Base-by-base conservation (phyloP, 768 basidiomycete species). In the Lactarius psammicola region DNA sequence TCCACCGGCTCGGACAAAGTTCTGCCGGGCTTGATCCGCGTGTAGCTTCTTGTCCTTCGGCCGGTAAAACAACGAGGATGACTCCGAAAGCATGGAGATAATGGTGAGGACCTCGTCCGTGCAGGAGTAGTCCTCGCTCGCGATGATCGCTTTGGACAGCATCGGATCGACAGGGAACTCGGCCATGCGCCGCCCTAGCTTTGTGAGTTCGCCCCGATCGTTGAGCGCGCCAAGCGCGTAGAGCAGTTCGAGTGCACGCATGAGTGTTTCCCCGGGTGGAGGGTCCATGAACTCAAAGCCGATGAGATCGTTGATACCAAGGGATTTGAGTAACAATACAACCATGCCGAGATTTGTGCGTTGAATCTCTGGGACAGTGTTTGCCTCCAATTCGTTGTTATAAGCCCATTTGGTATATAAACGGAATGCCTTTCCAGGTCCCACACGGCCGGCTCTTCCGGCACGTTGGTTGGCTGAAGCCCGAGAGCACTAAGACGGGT, bases 141-240 rank as follows among this genome's bases (percentile, higher is more conserved):
- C 90, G 67, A 99, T 94, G 74, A 99, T 96, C 6, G 90, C 88
- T 76, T 98, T 98, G 28, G 92, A 94, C 71, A 99, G 78, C 90
- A 97, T 97, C 8, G 97, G 97, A 73, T 99, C 97, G 23, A 98
- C 94, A 11, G 95, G 97, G 78, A 99, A 98, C 75, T 99, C 97
- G 0, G 96, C 95, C 97, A 99, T 98, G 61, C 95, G 80, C 65
- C 97, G 83, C 2, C 97, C 97, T 40, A 98, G 84, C 72, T 98
- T 94, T n/a, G 97, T 99, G 68, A 99, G 76, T 75, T 99, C 97
- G 8, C 97, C 97, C 62, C 91, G 82, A 75, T 98, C 95, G 74
- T 98, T 98, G 67, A 99, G 81, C 0, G 97, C 95, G 33, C 97
- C 97, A 0, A 99, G 80, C 0, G 96, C 97, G 76, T 99, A 99